Conservation (phyloP, 257 asterid genomes). For the Handroanthus guayacan region DNA sequence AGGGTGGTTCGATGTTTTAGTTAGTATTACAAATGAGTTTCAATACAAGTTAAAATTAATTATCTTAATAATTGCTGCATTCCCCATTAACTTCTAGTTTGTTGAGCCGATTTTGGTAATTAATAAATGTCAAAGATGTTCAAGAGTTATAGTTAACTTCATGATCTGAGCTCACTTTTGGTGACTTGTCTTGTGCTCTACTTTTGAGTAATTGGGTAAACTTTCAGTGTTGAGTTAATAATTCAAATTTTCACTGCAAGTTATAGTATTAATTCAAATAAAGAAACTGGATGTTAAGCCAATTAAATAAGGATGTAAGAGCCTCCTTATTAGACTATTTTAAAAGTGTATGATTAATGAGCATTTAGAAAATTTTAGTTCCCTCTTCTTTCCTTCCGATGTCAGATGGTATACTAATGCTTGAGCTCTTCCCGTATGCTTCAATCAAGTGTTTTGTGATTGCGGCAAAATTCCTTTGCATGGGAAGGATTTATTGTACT, state of each 20-base stretch:
- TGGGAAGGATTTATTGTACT: not conserved
- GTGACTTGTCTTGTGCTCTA: not conserved
- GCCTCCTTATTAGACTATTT: slow-evolving; percentile 8
- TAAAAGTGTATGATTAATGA: not conserved
- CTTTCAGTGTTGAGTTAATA: not conserved
- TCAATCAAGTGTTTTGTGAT: not conserved
- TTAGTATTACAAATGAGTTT: slow-evolving; percentile 12
- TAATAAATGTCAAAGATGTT: not conserved
- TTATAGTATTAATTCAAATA: slow-evolving; percentile 3
- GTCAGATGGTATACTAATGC: not conserved
- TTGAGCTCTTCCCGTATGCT: not conserved
- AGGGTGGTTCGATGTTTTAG: slow-evolving; percentile 5
- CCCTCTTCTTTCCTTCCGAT: not conserved
- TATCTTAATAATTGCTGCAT: not conserved
- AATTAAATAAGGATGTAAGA: slow-evolving; percentile 2
- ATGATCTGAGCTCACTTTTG: slow-evolving; percentile 3
- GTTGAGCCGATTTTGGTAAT: slow-evolving; percentile 13
- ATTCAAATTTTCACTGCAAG: not conserved
- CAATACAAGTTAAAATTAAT: not conserved
- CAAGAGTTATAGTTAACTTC: slow-evolving; percentile 4
- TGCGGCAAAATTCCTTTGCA: not conserved
- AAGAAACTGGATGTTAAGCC: not conserved
- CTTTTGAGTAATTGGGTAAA: not conserved
- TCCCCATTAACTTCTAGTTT: not conserved
- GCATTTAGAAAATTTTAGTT: not conserved